phyloP scores from a whole-genome alignment of 73 alveolate genomes.

The Paramecium pentaurelia region DNA sequence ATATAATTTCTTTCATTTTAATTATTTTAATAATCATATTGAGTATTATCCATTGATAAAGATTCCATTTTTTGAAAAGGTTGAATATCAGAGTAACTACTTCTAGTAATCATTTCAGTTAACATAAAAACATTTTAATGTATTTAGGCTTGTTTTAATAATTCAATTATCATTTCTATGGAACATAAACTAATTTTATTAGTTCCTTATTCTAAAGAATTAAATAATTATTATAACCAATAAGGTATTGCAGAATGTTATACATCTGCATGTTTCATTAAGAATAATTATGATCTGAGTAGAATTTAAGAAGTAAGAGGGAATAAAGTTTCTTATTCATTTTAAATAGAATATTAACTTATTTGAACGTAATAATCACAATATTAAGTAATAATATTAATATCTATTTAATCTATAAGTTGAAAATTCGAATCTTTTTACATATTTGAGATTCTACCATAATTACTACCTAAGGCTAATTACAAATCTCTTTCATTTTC shows the following conservation, averaged over 20 bases:
- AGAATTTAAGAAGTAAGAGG: background rate
- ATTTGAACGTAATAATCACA: background rate
- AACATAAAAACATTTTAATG: background rate
- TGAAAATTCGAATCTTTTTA: background rate
- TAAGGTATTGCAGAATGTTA: background rate
- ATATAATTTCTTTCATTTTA: background rate
- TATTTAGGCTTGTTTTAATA: background rate
- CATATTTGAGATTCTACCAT: background rate
- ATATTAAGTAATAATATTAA: background rate
- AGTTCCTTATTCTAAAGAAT: background rate
- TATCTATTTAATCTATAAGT: background rate
- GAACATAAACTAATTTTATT: background rate
- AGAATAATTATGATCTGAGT: background rate
- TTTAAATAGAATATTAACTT: background rate
- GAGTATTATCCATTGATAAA: background rate
- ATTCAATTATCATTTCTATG: background rate
- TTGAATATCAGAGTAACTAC: constrained; percentile 8
- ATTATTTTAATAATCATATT: background rate
- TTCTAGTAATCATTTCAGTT: background rate
- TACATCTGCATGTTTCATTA: background rate
- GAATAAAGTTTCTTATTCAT: background rate
- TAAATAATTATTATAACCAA: background rate
- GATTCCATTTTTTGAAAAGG: background rate
- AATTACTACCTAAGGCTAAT: background rate
- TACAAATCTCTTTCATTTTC: background rate